Evolutionary conservation across 2,329 filamentous ascomycete species (phyloP), one percentile per base, ranked within the genome.

Genomic region (Alternaria arborescens): DNA sequence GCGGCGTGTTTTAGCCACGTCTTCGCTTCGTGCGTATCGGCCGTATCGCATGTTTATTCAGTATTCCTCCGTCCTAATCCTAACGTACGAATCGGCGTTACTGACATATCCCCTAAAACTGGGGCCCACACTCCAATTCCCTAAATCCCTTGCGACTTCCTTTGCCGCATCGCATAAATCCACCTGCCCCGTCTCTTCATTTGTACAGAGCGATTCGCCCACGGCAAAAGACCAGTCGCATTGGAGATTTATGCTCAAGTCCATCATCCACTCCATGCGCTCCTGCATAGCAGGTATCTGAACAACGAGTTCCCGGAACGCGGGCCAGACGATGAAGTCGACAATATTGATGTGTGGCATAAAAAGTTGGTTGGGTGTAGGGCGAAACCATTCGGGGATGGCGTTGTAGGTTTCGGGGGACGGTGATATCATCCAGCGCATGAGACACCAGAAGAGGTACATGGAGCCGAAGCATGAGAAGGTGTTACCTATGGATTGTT

Each of bases 361-460:
- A 34, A 72, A 70, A 4, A 72, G 58, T 14, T 72, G 70, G 26
- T 72, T 72, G 6, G 68, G 70, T 52, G 70, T 72, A 6, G 70
- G 70, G 26, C 70, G 62, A 5, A 72, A 52, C 70, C 68, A 72
- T 26, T 71, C 67, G 24, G 70, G 70, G 16, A 72, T 67, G 22
- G 59, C 38, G 26, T 64, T 64, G 20, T 72, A 72, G 3, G 70
- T 71, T 44, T 71, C 62, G 5, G 64, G 64, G 1, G 68, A 70
- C 8, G 70, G 70, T 0, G 58, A 71, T 16, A 72, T 67, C 68
- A 72, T 71, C 70, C 70, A 72, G 32, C 70, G 60, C 65, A 67
- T 70, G 0, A 72, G 51, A 26, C 61, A 70, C 70, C 70, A 72
- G 50, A 66, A 67, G 1, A 66, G 12, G 36, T 72, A 66, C 68